Evolutionary conservation across 2,329 filamentous ascomycete species (phyloP).

Genomic region (Calonectria henricotiae): DNA sequence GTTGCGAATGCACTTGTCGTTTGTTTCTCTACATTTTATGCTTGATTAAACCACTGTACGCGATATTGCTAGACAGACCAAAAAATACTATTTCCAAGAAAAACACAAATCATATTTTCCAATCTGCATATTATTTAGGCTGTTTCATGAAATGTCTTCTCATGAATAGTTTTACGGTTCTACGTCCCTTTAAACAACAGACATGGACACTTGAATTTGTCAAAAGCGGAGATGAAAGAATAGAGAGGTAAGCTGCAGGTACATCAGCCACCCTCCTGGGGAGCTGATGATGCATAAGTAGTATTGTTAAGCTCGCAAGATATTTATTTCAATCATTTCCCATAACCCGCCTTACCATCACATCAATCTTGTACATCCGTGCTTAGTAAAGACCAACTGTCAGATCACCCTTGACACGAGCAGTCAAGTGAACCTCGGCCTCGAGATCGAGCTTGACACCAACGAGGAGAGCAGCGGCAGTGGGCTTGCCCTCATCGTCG

Average conservation of each 20-base stretch:
- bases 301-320: neutral
- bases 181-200: neutral
- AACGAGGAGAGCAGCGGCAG: constrained; percentile 11
- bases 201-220: neutral
- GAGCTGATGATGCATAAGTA: neutral
- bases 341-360: neutral
- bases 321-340: constrained; percentile 7
- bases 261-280: constrained; percentile 5
- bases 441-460: constrained; percentile 17
- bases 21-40: neutral
- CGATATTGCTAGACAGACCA: neutral
- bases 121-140: neutral
- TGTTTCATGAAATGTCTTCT: neutral
- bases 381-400: constrained; percentile 15
- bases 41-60: neutral
- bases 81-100: neutral
- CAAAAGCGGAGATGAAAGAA: neutral
- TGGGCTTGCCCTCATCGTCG: constrained; percentile 7
- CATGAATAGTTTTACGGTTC: neutral
- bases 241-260: neutral
- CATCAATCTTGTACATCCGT: constrained; percentile 6
- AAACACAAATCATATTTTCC: neutral
- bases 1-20: neutral
- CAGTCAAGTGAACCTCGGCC: constrained; percentile 21
- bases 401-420: constrained; percentile 20